Conservation (phyloP, 768 basidiomycete genomes). For the Lentinula detonsa region DNA sequence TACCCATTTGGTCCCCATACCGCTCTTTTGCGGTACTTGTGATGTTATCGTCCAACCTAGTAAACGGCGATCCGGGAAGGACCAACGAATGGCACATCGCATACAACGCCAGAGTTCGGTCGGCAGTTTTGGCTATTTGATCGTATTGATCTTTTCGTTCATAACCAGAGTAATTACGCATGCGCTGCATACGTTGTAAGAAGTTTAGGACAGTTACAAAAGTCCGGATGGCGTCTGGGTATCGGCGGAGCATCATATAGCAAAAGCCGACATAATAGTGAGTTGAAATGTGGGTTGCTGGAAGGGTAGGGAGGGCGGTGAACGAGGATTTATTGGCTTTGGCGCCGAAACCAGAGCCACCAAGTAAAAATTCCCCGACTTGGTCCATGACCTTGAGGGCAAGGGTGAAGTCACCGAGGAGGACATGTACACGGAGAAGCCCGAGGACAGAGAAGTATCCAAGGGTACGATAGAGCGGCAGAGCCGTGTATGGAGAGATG, state of each 20-base stretch:
- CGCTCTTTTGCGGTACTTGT: constrained; percentile 90
- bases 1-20: constrained; percentile 85
- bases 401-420: constrained; percentile 93
- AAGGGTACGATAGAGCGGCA: constrained; percentile 88
- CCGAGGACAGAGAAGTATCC: constrained; percentile 98
- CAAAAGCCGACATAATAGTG: constrained; percentile 97
- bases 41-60: constrained; percentile 90
- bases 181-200: constrained; percentile 94
- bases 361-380: constrained; percentile 44
- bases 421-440: constrained; percentile 89
- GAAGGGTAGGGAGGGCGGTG: constrained; percentile 71
- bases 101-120: constrained; percentile 95
- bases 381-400: constrained; percentile 94
- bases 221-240: constrained; percentile 91
- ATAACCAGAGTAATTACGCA: constrained; percentile 81
- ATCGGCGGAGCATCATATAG: constrained; percentile 91
- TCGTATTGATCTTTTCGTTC: constrained; percentile 96
- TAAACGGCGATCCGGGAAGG: constrained; percentile 50
- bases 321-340: constrained; percentile 3
- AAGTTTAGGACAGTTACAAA: constrained; percentile 93
- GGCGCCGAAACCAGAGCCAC: constrained; percentile 2
- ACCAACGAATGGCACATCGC: constrained; percentile 84
- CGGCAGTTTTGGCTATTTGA: constrained; percentile 97
- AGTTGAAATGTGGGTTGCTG: constrained; percentile 92
- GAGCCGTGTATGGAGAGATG: constrained; percentile 57